Conservation (phyloP, 2,329 filamentous ascomycete species). For the Verticillium longisporum region DNA sequence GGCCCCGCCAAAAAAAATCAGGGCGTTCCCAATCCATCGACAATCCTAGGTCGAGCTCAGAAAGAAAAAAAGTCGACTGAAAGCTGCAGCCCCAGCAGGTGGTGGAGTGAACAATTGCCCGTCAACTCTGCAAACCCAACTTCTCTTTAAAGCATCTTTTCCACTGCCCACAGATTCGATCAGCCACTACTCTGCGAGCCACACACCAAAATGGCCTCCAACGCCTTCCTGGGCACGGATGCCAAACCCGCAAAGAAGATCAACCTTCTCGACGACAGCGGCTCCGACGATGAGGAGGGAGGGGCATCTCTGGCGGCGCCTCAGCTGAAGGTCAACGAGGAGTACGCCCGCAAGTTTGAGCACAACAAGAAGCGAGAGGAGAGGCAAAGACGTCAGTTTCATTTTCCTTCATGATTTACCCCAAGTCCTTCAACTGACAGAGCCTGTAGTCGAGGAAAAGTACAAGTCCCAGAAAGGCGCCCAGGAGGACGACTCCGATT, state of each 20-base stretch:
- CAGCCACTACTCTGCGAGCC: neutral
- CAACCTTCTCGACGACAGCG: slow-evolving; percentile 47
- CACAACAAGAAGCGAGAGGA: slow-evolving; percentile 98
- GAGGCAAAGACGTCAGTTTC: slow-evolving; percentile 56
- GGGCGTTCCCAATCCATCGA: neutral
- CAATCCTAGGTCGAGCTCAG: neutral
- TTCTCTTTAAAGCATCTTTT: neutral
- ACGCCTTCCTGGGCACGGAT: neutral
- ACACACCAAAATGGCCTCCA: neutral
- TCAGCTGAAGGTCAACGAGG: slow-evolving; percentile 77
- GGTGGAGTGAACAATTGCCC: too few species aligned
- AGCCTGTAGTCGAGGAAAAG: slow-evolving; percentile 76
- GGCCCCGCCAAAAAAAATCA: slow-evolving; percentile 15
- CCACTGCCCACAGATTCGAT: neutral
- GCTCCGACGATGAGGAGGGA: slow-evolving; percentile 36
- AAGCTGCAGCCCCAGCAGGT: neutral
- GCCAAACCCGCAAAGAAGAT: slow-evolving; percentile 30
- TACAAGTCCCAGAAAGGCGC: slow-evolving; percentile 44
- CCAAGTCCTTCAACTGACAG: neutral
- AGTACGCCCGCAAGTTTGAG: slow-evolving; percentile 84
- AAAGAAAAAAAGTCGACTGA: slow-evolving; percentile 3
- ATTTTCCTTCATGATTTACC: neutral
- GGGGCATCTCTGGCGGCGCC: slow-evolving; percentile 21
- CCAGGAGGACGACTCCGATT: slow-evolving; percentile 40
- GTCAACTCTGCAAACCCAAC: neutral